A percentile compares a stretch with the other conserved stretches of the same genome.
Conservation (phyloP, 768 basidiomycete genomes). For the Tephrocybe sp. region DNA sequence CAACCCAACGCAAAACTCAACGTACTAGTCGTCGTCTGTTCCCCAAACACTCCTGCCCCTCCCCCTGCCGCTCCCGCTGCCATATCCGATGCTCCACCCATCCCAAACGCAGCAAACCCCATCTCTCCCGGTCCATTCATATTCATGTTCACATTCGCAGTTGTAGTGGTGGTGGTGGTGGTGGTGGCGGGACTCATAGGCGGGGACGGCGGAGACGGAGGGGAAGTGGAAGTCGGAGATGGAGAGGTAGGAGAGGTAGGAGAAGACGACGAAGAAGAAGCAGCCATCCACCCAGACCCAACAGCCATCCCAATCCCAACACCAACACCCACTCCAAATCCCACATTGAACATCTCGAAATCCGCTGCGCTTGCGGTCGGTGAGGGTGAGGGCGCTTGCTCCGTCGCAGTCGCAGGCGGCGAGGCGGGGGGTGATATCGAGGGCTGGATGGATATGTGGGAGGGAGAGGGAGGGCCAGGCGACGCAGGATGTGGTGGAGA, state of each 20-base stretch:
- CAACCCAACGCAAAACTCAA: slow-evolving; percentile 27
- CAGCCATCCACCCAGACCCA: background rate
- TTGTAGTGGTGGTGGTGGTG: no score
- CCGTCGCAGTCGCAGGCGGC: no score
- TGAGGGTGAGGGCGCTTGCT: no score
- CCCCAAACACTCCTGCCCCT: slow-evolving; percentile 2
- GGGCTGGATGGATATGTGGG: background rate
- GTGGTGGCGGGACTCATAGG: no score
- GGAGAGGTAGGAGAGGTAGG: background rate
- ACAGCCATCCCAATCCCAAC: slow-evolving; percentile 1
- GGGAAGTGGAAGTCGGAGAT: no score
- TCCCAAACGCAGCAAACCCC: no score
- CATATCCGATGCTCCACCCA: slow-evolving; percentile 26
- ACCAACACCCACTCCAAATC: slow-evolving; percentile 6
- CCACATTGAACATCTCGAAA: slow-evolving; percentile 10
- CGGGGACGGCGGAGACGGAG: no score
- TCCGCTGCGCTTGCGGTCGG: no score
- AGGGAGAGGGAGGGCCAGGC: background rate
- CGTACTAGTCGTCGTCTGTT: slow-evolving; percentile 18
- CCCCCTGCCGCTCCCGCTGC: slow-evolving; percentile 2
- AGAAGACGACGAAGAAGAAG: no score
- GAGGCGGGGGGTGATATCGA: background rate
- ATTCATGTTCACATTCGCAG: no score
- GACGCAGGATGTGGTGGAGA: background rate
- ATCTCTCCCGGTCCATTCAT: no score